Evolutionary conservation across 2,329 filamentous ascomycete species (phyloP).

Genomic region (Emericellopsis atlantica): DNA sequence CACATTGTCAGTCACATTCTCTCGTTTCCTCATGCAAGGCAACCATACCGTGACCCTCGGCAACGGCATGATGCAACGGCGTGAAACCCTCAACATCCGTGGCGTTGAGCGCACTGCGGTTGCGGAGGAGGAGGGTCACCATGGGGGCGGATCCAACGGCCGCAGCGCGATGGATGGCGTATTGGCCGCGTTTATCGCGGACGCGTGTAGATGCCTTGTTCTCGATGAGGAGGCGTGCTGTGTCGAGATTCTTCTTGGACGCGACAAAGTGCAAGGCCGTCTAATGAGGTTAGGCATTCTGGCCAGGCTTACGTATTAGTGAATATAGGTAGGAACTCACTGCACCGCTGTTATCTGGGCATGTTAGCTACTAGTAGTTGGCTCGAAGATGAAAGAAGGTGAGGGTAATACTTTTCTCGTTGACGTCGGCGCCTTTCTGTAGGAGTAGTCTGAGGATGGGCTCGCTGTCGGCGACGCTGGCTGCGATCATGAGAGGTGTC

Average conservation of each 20-base stretch:
- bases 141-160: constrained; percentile 85
- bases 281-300: constrained; percentile 22
- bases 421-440: constrained; percentile 56
- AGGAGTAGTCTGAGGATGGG: constrained; percentile 56
- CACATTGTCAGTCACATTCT: background rate
- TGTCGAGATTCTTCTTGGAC: constrained; percentile 78
- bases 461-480: constrained; percentile 60
- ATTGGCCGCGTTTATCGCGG: constrained; percentile 78
- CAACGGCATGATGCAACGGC: constrained; percentile 76
- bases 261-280: constrained; percentile 85
- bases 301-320: background rate
- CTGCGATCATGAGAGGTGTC: constrained; percentile 76
- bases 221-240: constrained; percentile 64
- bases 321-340: constrained; percentile 16
- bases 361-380: background rate
- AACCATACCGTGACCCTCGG: constrained; percentile 54
- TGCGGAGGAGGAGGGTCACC: constrained; percentile 63
- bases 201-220: constrained; percentile 67
- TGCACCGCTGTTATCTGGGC: constrained; percentile 53
- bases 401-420: constrained; percentile 49
- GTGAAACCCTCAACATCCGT: constrained; percentile 76
- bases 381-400: background rate
- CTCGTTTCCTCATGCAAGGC: background rate
- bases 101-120: constrained; percentile 70
- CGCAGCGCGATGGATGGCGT: constrained; percentile 82